Evolutionary conservation across 106 monocot genomes (phyloP), one percentile per base, ranked within the genome.

Genomic region (Triglochin maritima): DNA sequence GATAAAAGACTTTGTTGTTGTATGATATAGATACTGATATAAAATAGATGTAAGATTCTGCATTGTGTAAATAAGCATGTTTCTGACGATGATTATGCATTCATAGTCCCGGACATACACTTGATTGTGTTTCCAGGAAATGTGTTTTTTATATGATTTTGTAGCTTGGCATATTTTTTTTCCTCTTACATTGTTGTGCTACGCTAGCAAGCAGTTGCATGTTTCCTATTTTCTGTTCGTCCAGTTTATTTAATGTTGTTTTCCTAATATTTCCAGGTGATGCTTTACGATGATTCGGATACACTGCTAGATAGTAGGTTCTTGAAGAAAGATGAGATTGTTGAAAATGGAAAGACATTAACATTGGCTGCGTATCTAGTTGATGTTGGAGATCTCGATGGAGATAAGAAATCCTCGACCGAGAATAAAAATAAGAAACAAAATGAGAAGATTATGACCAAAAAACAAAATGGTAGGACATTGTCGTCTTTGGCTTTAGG

Each of bases 361-460:
- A 50, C 78, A 62, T 80, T 92, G 41, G 85, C 84, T 56, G 65
- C 76, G 74, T 79, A 87, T 85, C 80, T 92, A 71, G 91, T 92
- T 74, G 91, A 87, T 47, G 67, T 92, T 63, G 87, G 80, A 46
- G 67, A 74, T 56, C 69, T 63, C 56, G 75, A 82, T 54, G 69
- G 16, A 69, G 59, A 43, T 45, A 12, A 50, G 6, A 66, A 73
- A 13, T 48, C 73, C 3, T 68, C 57, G 13, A 68, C 56, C 44
- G 43, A 68, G 3, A 2, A 6, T 12, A 54, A 11, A 67, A 43
- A 51, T 51, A n/a, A 67, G 54, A 67, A 55, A n/a, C 43, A n/a
- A 53, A 67, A 51, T 67, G 16, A 47, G 50, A 67, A 67, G 52
- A 42, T 4, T 42, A 5, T 42, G 13, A 8, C 8, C 7, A 56